Conservation (phyloP, 208 protist genomes). For the Trypanosoma mega region DNA sequence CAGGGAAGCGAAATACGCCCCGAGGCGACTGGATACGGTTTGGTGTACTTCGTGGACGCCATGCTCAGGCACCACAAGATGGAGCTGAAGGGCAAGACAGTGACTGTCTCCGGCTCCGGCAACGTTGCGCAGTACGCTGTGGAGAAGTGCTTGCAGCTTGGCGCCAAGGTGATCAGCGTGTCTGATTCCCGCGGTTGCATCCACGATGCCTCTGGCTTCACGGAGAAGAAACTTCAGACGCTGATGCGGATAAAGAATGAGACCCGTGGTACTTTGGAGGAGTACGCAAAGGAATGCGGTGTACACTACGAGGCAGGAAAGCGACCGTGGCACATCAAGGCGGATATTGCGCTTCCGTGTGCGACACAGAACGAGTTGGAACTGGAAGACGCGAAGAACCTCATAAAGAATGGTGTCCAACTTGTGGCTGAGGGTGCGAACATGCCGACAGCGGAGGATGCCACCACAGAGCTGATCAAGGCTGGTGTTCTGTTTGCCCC, state of each 20-base stretch:
- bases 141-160: conserved; percentile 83
- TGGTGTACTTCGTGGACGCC: conserved; percentile 86
- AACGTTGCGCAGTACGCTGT: conserved; percentile 91
- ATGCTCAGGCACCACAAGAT: conserved; percentile 69
- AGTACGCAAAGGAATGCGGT: conserved; percentile 62
- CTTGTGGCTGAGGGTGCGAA: conserved; percentile 92
- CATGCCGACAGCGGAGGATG: conserved; percentile 89
- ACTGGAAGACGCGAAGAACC: conserved; percentile 53
- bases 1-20: conserved; percentile 92
- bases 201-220: conserved; percentile 83
- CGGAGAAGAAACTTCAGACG: conserved; percentile 53
- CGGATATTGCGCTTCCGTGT: conserved; percentile 81
- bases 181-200: conserved; percentile 85
- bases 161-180: conserved; percentile 80
- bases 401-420: conserved; percentile 77
- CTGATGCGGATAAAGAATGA: conserved; percentile 80
- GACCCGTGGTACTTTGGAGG: conserved; percentile 48
- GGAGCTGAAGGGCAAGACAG: conserved; percentile 67
- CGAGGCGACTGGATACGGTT: conserved; percentile 94
- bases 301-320: conserved; percentile 62
- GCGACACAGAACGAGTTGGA: conserved; percentile 96
- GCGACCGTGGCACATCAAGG: conserved; percentile 72
- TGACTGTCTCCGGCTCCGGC: conserved; percentile 86
- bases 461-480: conserved; percentile 63
- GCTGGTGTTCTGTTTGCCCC: conserved; percentile 80